A percentile compares a stretch with the other conserved stretches of the same genome.
Evolutionary conservation across 768 basidiomycete genomes (phyloP).

Genomic region (Trametes villosa): DNA sequence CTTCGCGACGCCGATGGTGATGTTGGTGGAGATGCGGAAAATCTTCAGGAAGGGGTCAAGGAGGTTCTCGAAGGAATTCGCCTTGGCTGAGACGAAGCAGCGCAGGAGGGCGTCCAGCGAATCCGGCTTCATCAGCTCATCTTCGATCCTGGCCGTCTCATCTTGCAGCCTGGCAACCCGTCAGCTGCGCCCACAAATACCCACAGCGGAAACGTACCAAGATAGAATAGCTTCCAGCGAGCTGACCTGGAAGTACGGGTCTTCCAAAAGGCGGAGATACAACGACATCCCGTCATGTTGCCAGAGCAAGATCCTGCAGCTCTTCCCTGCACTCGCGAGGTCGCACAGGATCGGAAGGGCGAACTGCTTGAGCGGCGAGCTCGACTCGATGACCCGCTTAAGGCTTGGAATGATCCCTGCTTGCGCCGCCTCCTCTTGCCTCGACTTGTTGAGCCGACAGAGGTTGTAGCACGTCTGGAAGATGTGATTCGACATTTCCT

Average conservation of each 20-base stretch:
- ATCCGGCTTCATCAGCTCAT: conserved; percentile 71
- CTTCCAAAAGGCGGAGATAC: conserved; percentile 78
- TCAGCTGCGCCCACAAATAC: background rate
- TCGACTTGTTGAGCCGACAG: conserved; percentile 89
- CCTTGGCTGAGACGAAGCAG: conserved; percentile 85
- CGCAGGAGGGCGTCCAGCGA: conserved; percentile 71
- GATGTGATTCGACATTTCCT: conserved; percentile 98
- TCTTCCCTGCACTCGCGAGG: conserved; percentile 93
- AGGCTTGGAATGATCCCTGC: conserved; percentile 93
- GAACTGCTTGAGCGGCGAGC: conserved; percentile 94
- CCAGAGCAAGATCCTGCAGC: conserved; percentile 88
- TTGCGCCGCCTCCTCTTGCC: conserved; percentile 97
- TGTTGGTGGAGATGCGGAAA: conserved; percentile 71
- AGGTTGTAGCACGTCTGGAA: conserved; percentile 98
- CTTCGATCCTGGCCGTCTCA: conserved; percentile 92
- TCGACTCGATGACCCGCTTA: conserved; percentile 84
- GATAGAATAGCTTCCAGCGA: conserved; percentile 89
- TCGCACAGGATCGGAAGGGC: conserved; percentile 97
- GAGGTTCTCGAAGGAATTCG: conserved; percentile 89
- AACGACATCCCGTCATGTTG: conserved; percentile 87
- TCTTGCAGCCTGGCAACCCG: conserved; percentile 79
- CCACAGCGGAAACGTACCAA: conserved; percentile 58
- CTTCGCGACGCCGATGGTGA: conserved; percentile 80
- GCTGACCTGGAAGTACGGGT: conserved; percentile 91
- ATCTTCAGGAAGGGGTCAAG: conserved; percentile 94